Evolutionary conservation across 495 filamentous ascomycete species (phyloP).

Genomic region (Jackrogersella minutella): DNA sequence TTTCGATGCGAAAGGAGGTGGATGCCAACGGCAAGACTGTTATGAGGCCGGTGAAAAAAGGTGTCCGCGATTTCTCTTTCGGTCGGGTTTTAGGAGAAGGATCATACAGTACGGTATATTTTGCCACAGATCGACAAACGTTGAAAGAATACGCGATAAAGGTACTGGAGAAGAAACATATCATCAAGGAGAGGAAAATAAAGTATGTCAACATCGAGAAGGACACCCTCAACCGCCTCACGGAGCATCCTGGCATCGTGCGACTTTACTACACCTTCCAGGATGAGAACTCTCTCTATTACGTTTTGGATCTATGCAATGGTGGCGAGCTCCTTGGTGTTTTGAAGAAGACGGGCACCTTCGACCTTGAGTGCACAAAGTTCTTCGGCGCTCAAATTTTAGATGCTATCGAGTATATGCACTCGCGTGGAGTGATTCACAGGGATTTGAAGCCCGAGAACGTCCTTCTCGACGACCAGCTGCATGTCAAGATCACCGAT

Average conservation of each 20-base stretch:
- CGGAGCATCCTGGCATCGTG: conserved; percentile 96
- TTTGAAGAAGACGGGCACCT: conserved; percentile 90
- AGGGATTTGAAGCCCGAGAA: conserved; percentile 98
- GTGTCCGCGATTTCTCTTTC: conserved; percentile 96
- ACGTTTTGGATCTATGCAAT: conserved; percentile 92
- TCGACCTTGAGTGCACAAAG: conserved; percentile 92
- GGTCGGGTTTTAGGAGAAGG: conserved; percentile 92
- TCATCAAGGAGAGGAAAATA: conserved; percentile 99
- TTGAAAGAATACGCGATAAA: conserved; percentile 98
- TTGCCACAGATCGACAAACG: conserved; percentile 94
- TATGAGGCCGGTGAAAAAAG: conserved; percentile 89
- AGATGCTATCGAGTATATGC: conserved; percentile 98
- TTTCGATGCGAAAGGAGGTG: conserved; percentile 76
- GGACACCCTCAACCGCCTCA: conserved; percentile 94
- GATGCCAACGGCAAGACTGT: conserved; percentile 86
- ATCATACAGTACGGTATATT: conserved; percentile 95
- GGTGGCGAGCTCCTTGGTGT: conserved; percentile 93
- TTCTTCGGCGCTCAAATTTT: conserved; percentile 98
- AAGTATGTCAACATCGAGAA: conserved; percentile 99
- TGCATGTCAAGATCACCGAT: conserved; percentile 99
- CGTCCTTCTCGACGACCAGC: conserved; percentile 90
- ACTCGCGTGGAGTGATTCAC: conserved; percentile 93
- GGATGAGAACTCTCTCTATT: conserved; percentile 94
- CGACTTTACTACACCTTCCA: conserved; percentile 99
- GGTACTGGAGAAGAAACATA: conserved; percentile 97